Conservation (phyloP, 2,329 filamentous ascomycete species). For the Colletotrichum viniferum region DNA sequence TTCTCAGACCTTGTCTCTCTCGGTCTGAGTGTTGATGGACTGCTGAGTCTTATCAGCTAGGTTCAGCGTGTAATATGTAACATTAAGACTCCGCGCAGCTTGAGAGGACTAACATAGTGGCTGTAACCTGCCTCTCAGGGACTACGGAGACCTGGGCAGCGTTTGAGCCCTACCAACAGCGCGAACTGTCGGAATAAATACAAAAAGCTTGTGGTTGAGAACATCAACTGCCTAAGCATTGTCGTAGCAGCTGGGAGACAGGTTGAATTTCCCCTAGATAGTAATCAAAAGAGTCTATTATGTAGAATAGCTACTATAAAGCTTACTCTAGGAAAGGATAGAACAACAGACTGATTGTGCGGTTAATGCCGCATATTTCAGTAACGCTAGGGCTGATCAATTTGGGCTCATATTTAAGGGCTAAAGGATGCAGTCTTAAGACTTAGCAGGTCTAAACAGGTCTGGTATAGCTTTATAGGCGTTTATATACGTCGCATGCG, state of each 20-base stretch:
- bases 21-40: background rate
- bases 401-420: background rate
- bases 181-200: background rate
- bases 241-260: background rate
- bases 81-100: background rate
- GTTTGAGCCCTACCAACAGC: background rate
- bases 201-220: background rate
- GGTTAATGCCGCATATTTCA: background rate
- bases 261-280: fast-evolving
- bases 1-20: background rate
- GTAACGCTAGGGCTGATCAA: background rate
- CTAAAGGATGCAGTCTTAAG: background rate
- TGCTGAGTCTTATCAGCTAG: background rate
- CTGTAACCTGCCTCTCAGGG: background rate
- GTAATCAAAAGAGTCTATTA: background rate
- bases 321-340: background rate
- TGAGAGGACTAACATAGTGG: background rate
- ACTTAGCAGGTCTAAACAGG: background rate
- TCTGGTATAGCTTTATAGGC: background rate
- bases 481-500: background rate
- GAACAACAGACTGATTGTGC: background rate
- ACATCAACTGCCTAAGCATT: background rate
- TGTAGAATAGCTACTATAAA: fast-evolving
- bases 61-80: background rate
- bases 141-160: background rate